Base-by-base conservation (phyloP, 139 green algal genomes). In the Ulvella scutata region DNA sequence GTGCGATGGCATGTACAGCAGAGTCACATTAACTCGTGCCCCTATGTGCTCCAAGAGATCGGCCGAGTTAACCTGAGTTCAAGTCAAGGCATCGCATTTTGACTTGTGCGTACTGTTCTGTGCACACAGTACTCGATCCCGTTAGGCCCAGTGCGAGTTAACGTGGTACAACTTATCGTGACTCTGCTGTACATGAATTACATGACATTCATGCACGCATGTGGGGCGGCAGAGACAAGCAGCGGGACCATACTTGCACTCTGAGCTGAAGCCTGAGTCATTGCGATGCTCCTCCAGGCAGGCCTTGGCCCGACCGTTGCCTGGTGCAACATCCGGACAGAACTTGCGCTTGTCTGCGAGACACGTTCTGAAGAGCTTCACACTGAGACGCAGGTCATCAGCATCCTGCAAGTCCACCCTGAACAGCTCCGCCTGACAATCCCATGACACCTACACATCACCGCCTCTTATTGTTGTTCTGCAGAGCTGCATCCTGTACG, bases 361-460 rank as follows among this genome's bases (percentile, higher is more conserved):
- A 81, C 90, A 95, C 23, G 72, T 77, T 17, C 62, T 77, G 76
- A 87, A 83, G 2, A 94, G 81, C 3, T 72, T 73, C 10, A 87
- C 72, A 44, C 82, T 86, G 9, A 96, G 87, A 1, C 91, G 84
- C 3, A 94, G 75, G 74, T 96, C 91, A n/a, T 89, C 87, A 0
- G 86, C 81, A 37, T 94, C 86, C 79, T 96, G 84, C 35, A 89
- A 81, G 76, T 96, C 89, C 81, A 92, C 85, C 0, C 88, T 79
- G 79, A 93, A 91, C 38, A 96, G 85, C 79, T 94, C 83, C 73
- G 88, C 86, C 77, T 89, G 80, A 74, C 91, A 96, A 7, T 85
- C 83, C 82, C 82, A 90, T 0, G 77, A 80, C 44, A 93, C 62
- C 61, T 80, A 61, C 37, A 79, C 51, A n/a, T 6, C 51, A 23